Evolutionary conservation across 148 eudicot genomes (phyloP), one percentile per base, ranked within the genome.

Genomic region (Rhododendron ferrugineum): DNA sequence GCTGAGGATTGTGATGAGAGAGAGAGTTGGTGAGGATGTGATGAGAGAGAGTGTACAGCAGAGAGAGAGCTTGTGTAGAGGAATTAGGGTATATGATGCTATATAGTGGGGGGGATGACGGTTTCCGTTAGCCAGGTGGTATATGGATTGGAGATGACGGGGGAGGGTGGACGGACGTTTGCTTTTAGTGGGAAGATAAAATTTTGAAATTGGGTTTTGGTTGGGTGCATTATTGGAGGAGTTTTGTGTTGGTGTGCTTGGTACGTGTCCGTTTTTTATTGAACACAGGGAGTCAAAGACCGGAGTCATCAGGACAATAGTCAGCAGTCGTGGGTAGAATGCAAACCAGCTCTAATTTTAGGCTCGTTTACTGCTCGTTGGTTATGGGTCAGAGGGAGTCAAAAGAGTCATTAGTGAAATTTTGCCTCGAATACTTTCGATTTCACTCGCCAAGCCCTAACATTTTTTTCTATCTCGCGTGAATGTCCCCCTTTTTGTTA

Each of bases 131-230:
- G 23, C n/a, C 34, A 9, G 56, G 3, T 7, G 3, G 56, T 46
- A n/a, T 40, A 23, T 23, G 10, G 9, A 6, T 46, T 37, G 10
- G 84, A 64, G 28, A 26, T 82, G 30, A 82, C 84, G 84, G 84
- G n/a, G 6, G 11, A 36, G 46, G 11, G 10, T 13, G 7, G 74
- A 66, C 77, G 77, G 84, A 82, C 84, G 84, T 82, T 82, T 82
- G 50, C 0, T 66, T 82, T 66, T 66, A 64, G 84, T 82, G 84
- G 84, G 84, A 82, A 82, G 20, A 42, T 66, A 34, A 66, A 80
- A 56, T 0, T 64, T 82, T 82, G 84, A 82, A 82, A 42, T 82
- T 23, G 28, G 72, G 72, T 82, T 82, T 82, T n/a, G 72, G 72
- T 66, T 66, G 72, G 72, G 72, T 66, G 28, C 64, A 18, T 52